These are phyloP conservation scores for Posidonia australis DNA, from an alignment of 106 monocot genomes.

Conservation along the genomic window DNA sequence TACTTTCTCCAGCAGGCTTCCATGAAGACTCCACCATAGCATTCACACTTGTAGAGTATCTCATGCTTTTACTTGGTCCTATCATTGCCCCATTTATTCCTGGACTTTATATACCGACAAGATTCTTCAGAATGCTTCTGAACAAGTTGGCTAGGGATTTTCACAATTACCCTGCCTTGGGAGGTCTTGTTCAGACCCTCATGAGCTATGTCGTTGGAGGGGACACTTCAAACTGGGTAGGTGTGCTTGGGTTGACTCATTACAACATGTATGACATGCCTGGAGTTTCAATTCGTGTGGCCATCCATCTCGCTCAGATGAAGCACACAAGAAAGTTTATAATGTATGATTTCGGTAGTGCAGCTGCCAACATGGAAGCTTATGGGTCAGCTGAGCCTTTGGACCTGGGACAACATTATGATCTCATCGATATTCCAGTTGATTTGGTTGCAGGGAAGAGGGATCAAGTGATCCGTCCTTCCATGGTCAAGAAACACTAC, in stretches of 20 bases:
- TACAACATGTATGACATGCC: constrained; percentile 99
- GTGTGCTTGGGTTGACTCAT: constrained; percentile 79
- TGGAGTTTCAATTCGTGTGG: constrained; percentile 75
- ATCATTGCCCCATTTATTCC: constrained; percentile 66
- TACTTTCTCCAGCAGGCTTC: constrained; percentile 92
- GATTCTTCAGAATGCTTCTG: constrained; percentile 90
- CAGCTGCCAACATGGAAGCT: constrained; percentile 59
- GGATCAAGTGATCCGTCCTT: constrained; percentile 69
- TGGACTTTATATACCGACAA: constrained; percentile 84
- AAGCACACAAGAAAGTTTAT: constrained; percentile 61
- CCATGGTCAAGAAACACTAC: constrained; percentile 95
- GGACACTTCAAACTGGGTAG: constrained; percentile 92
- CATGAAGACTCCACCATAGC: constrained; percentile 73
- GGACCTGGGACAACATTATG: constrained; percentile 64
- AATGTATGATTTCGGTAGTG: constrained; percentile 88
- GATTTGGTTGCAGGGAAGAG: constrained; percentile 90
- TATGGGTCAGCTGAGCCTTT: constrained; percentile 62
- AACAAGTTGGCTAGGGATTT: constrained; percentile 94
- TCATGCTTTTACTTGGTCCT: constrained; percentile 59
- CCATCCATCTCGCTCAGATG: constrained; percentile 83
- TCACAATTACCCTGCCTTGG: constrained; percentile 82
- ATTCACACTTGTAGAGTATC: constrained; percentile 44
- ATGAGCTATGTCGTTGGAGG: constrained; percentile 93
- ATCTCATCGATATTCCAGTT: constrained; percentile 74
- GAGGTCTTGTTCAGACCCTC: constrained; percentile 86